Evolutionary conservation across 371 early-diverging fungal genomes (phyloP).

Genomic region (Basidiobolus meristosporus): DNA sequence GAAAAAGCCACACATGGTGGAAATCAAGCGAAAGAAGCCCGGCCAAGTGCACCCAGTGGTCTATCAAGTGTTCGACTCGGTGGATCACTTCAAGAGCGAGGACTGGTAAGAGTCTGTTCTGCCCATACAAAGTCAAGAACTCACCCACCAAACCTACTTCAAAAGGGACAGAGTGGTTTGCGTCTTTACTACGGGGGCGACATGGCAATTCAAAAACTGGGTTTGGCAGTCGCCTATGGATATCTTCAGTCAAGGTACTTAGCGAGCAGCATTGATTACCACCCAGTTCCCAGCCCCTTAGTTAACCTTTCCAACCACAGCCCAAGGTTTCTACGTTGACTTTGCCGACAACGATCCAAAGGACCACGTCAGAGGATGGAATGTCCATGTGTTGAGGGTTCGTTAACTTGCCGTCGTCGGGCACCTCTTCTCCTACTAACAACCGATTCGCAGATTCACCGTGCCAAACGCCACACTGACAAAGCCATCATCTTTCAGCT

Average conservation of each 20-base stretch:
- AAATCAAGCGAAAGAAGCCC: slow-evolving; percentile 25
- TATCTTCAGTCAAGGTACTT: slow-evolving; percentile 50
- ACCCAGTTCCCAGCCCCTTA: no score
- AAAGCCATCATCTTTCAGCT: slow-evolving; percentile 50
- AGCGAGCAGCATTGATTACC: not conserved
- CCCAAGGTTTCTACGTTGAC: slow-evolving; percentile 62
- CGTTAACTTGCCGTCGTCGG: slow-evolving; percentile 1
- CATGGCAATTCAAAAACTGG: slow-evolving; percentile 90
- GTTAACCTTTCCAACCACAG: no score
- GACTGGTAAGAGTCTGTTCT: slow-evolving; percentile 34
- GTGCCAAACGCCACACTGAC: slow-evolving; percentile 53
- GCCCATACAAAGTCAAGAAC: not conserved
- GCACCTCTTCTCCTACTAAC: not conserved
- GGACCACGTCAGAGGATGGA: slow-evolving; percentile 44
- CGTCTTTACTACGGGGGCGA: slow-evolving; percentile 71
- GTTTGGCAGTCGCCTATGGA: slow-evolving; percentile 64
- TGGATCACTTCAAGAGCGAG: slow-evolving; percentile 35
- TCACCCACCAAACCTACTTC: not conserved
- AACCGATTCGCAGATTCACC: slow-evolving; percentile 29
- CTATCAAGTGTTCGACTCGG: slow-evolving; percentile 50
- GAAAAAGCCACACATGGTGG: slow-evolving; percentile 34
- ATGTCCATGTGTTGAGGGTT: slow-evolving; percentile 47
- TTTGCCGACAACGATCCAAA: slow-evolving; percentile 48
- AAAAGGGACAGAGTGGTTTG: slow-evolving; percentile 66
- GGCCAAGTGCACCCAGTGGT: slow-evolving; percentile 19